Evolutionary conservation across 2,329 filamentous ascomycete genomes (phyloP), one percentile per base, ranked within the genome.

Genomic region (Venturia nashicola): DNA sequence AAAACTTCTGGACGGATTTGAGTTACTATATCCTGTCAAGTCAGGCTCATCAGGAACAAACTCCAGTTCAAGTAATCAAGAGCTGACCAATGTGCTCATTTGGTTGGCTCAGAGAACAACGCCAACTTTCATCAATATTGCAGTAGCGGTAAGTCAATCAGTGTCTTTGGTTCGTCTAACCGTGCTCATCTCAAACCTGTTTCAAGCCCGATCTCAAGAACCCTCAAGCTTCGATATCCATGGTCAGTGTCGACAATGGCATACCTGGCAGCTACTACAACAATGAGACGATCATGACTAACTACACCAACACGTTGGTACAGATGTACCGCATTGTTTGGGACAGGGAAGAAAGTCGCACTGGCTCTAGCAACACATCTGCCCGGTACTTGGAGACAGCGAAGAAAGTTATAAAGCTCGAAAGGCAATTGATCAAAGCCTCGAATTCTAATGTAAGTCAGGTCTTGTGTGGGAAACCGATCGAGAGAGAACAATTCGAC

Each of bases 1-100:
- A 20, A 72, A 79, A 5, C 72, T 88, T 11, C 74, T 90, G 18
- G 72, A 79, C 16, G 73, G 81, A 16, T 42, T 65, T 14, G 54
- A 65, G 7, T 48, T 39, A 32, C 3, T 27, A 9, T 65, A 59
- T 57, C 64, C 64, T 7, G 67, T 71, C 20, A 48, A 68, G 12
- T 68, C 43, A 36, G 9, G 8, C 32, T 8, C 51, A 36, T 34
- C 27, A 8, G 51, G 51, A 57, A 36, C 27, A n/a, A 36, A 36
- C 9, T 57, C 51, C 27, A 34, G 32, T 14, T 57, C 32, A 18
- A 62, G 59, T n/a, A 60, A 60, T 14, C 18, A 42, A 7, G 59
- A 60, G 14, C 39, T 60, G 20, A 60, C 59, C 39, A 16, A 60
- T 42, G 5, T 60, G 5, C 39, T 60, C 34, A 16, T 60, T 16